Conservation (phyloP, 352 stramenopile genomes). For the Phytopythium vexans region DNA sequence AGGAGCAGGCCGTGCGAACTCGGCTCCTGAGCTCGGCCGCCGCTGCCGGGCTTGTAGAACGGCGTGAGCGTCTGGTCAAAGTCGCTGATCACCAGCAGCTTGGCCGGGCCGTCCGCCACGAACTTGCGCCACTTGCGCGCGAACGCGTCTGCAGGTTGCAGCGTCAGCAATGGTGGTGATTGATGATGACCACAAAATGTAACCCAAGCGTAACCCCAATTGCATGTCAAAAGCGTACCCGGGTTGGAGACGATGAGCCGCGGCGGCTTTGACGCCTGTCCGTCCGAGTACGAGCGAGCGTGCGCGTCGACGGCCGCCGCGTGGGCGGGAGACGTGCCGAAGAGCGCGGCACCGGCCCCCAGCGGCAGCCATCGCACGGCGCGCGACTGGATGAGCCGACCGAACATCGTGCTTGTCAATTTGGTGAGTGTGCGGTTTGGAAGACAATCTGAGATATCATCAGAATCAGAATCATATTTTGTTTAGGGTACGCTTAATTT, state of each 20-base stretch:
- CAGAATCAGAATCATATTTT: too few species aligned
- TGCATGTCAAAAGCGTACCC: background rate
- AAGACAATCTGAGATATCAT: too few species aligned
- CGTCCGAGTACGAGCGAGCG: slow-evolving; percentile 2
- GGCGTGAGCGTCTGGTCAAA: slow-evolving; percentile 77
- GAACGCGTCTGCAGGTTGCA: slow-evolving; percentile 40
- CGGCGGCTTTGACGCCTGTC: background rate
- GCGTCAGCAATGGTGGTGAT: background rate
- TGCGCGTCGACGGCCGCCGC: background rate
- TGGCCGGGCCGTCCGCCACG: slow-evolving; percentile 47
- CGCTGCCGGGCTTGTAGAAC: slow-evolving; percentile 23
- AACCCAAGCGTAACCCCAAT: background rate
- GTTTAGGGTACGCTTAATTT: too few species aligned
- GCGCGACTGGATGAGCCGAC: too few species aligned
- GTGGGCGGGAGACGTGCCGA: too few species aligned
- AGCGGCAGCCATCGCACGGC: too few species aligned
- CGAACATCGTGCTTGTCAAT: too few species aligned
- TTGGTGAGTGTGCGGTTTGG: too few species aligned
- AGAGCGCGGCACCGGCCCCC: too few species aligned
- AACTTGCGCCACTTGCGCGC: slow-evolving; percentile 75
- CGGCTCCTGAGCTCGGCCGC: slow-evolving; percentile 12
- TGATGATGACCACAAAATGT: background rate
- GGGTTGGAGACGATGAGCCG: slow-evolving; percentile 5
- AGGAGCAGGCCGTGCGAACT: slow-evolving; percentile 25
- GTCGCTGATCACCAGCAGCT: slow-evolving; percentile 69